These are phyloP conservation scores for Rhodamnia argentea DNA, from an alignment of 345 rosid species.

Conservation along the genomic window DNA sequence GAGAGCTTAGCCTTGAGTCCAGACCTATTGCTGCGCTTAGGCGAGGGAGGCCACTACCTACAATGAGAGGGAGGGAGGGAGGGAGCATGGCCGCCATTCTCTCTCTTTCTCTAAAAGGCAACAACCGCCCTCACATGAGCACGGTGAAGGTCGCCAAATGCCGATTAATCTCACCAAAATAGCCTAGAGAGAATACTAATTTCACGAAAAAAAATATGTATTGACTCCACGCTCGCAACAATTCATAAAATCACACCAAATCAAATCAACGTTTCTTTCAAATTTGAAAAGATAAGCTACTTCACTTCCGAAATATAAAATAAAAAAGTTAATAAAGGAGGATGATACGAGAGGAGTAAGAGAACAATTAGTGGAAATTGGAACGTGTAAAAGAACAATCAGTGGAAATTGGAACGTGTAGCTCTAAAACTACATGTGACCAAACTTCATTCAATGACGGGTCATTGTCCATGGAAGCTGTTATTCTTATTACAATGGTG, in stretches of 20 bases:
- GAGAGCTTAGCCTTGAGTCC: neutral
- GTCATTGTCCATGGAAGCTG: neutral
- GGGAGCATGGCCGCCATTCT: neutral
- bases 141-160: neutral
- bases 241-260: neutral
- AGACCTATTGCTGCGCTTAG: neutral
- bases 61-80: neutral
- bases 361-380: neutral
- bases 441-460: neutral
- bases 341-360: fast-evolving
- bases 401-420: no score
- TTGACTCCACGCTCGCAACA: neutral
- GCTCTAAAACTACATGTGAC: no score
- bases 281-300: neutral
- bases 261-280: neutral
- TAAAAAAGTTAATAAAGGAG: neutral
- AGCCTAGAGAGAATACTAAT: neutral
- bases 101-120: neutral
- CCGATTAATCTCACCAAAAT: neutral
- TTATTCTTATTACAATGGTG: neutral
- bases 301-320: neutral
- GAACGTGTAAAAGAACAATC: neutral
- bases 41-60: neutral
- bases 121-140: neutral
- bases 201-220: neutral